phyloP scores from a whole-genome alignment of 108 stramenopile genomes.

The Nitzschia inconspicua region DNA sequence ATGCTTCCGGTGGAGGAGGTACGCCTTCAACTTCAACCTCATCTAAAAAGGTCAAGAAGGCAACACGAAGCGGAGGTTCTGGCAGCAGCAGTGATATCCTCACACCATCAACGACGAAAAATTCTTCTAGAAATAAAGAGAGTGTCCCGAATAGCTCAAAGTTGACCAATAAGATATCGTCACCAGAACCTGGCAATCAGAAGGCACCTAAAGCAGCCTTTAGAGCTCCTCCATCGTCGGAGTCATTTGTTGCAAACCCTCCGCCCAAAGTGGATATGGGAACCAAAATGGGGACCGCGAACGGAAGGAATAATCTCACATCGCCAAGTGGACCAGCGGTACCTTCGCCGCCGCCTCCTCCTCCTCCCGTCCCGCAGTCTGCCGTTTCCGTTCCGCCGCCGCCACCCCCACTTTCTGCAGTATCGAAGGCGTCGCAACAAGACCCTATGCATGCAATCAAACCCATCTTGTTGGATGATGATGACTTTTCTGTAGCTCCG shows the following conservation, averaged over 20 bases:
- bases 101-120: too few relatives aligned
- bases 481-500: constrained; percentile 37
- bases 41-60: too few relatives aligned
- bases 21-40: too few relatives aligned
- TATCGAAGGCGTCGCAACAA: background rate
- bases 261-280: background rate
- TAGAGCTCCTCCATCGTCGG: background rate
- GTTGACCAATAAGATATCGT: too few relatives aligned
- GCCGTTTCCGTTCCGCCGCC: constrained; percentile 12
- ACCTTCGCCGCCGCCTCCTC: background rate
- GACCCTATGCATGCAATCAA: background rate
- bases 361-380: background rate
- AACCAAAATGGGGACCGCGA: background rate
- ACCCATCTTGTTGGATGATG: constrained; percentile 18
- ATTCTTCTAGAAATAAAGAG: too few relatives aligned
- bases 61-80: too few relatives aligned
- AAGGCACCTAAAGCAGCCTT: too few relatives aligned
- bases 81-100: too few relatives aligned
- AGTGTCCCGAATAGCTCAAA: too few relatives aligned
- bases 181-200: too few relatives aligned
- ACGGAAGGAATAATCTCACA: background rate
- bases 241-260: background rate
- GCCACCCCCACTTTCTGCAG: constrained; percentile 3
- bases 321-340: background rate
- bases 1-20: too few relatives aligned